Evolutionary conservation across 768 basidiomycete genomes (phyloP).

Genomic region (Pisolithus tinctorius): DNA sequence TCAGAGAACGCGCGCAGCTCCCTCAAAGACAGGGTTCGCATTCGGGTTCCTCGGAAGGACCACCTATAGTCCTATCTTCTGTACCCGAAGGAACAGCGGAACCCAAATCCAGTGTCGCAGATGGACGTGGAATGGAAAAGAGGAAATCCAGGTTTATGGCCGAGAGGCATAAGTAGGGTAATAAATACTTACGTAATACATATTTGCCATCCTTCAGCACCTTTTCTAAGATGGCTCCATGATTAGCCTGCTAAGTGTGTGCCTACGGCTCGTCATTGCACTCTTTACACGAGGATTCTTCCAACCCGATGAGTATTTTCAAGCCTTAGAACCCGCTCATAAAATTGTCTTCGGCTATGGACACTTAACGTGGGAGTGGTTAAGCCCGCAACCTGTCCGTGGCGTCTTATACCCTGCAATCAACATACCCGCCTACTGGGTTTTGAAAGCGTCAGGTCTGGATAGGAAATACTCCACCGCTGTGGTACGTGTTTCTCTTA

Average conservation of each 20-base stretch:
- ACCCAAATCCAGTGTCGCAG: neutral
- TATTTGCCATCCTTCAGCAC: neutral
- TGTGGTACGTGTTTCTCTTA: conserved; percentile 47
- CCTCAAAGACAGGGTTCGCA: conserved; percentile 19
- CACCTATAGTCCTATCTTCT: conserved; percentile 16
- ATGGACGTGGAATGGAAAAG: conserved; percentile 3
- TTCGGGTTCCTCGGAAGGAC: conserved; percentile 21
- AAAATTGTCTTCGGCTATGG: conserved; percentile 87
- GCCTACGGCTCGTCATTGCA: conserved; percentile 53
- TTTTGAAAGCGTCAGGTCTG: conserved; percentile 49
- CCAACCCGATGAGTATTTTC: conserved; percentile 96
- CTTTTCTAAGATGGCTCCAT: neutral
- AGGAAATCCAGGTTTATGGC: conserved; percentile 31
- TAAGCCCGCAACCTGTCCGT: conserved; percentile 58
- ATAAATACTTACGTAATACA: neutral
- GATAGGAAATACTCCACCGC: conserved; percentile 40
- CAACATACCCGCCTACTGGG: conserved; percentile 74
- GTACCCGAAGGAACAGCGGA: conserved; percentile 7
- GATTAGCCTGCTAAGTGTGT: conserved; percentile 29
- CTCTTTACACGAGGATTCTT: conserved; percentile 79
- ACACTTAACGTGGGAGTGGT: conserved; percentile 95
- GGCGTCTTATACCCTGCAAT: conserved; percentile 77
- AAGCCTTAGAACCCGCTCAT: conserved; percentile 91
- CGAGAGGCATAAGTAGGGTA: conserved; percentile 17
- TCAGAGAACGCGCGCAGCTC: conserved; percentile 13